Evolutionary conservation across 1,139 yeast species (phyloP).

Genomic region (Pichia inconspicua): DNA sequence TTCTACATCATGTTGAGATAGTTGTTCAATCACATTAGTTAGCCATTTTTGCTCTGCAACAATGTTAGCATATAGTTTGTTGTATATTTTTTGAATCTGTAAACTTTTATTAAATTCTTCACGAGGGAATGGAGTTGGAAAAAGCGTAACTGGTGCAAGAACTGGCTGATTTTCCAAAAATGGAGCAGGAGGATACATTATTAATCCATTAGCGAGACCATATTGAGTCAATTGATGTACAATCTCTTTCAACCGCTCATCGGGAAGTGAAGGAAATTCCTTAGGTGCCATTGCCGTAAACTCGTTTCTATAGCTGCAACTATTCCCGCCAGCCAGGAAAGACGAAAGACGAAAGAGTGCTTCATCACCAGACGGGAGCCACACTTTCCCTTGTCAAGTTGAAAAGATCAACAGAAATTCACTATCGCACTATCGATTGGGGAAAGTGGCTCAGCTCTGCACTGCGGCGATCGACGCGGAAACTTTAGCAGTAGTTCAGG

Average conservation of each 20-base stretch:
- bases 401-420: too few relatives aligned
- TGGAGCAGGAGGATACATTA: constrained; percentile 59
- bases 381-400: too few relatives aligned
- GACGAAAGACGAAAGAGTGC: too few relatives aligned
- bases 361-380: too few relatives aligned
- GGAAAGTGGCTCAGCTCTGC: too few relatives aligned
- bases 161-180: constrained; percentile 41
- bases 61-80: constrained; percentile 64
- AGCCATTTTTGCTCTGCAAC: constrained; percentile 57
- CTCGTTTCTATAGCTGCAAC: too few relatives aligned
- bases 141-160: constrained; percentile 80
- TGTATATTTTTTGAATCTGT: constrained; percentile 60
- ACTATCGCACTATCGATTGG: too few relatives aligned
- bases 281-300: neutral
- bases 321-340: too few relatives aligned
- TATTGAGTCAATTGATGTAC: constrained; percentile 58
- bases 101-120: constrained; percentile 58
- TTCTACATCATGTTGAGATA: constrained; percentile 55
- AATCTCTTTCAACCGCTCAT: constrained; percentile 16
- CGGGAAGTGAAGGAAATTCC: constrained; percentile 15
- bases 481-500: too few relatives aligned
- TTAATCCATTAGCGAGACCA: constrained; percentile 70
- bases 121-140: constrained; percentile 82
- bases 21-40: constrained; percentile 42
- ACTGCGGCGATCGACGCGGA: too few relatives aligned